Evolutionary conservation across 2,329 filamentous ascomycete species (phyloP).

Genomic region (Acephala macrosclerotiorum): DNA sequence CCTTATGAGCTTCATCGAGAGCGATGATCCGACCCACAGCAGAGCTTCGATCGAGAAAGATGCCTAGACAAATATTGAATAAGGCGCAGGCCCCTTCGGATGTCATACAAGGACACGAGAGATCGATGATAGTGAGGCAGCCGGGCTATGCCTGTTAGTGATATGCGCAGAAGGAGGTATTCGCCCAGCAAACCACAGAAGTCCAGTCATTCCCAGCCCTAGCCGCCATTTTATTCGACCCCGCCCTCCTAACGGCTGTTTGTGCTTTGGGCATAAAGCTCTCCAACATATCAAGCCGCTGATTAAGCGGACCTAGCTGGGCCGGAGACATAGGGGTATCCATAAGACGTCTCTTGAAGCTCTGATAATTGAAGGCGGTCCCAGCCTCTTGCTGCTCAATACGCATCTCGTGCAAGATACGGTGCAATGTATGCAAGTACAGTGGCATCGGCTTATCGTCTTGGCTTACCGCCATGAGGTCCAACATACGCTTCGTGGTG

Average conservation of each 20-base stretch:
- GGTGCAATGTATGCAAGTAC: slow-evolving; percentile 57
- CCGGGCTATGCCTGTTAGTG: slow-evolving; percentile 63
- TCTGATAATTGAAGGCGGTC: slow-evolving; percentile 53
- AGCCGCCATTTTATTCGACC: slow-evolving; percentile 2
- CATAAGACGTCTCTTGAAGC: slow-evolving; percentile 49
- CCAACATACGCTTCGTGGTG: slow-evolving; percentile 59
- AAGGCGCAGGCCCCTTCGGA: slow-evolving; percentile 71
- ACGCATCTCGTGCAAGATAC: slow-evolving; percentile 59
- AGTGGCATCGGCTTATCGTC: slow-evolving; percentile 51
- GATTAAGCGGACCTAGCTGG: slow-evolving; percentile 63
- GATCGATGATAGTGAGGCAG: slow-evolving; percentile 70
- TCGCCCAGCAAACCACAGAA: slow-evolving; percentile 22
- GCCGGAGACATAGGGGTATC: slow-evolving; percentile 50
- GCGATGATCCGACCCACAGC: slow-evolving; percentile 67
- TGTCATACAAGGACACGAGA: slow-evolving; percentile 76
- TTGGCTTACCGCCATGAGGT: slow-evolving; percentile 59
- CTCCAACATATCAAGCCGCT: slow-evolving; percentile 68
- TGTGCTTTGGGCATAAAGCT: slow-evolving; percentile 61
- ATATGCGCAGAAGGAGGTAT: no score
- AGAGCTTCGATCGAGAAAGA: slow-evolving; percentile 65
- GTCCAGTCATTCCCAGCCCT: slow-evolving; percentile 35
- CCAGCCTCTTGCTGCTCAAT: slow-evolving; percentile 43
- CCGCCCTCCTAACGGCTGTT: slow-evolving; percentile 11
- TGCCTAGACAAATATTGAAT: slow-evolving; percentile 74
- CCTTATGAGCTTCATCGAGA: slow-evolving; percentile 81